Base-by-base conservation (phyloP, 306 rosid genomes). In the Inga oerstediana region DNA sequence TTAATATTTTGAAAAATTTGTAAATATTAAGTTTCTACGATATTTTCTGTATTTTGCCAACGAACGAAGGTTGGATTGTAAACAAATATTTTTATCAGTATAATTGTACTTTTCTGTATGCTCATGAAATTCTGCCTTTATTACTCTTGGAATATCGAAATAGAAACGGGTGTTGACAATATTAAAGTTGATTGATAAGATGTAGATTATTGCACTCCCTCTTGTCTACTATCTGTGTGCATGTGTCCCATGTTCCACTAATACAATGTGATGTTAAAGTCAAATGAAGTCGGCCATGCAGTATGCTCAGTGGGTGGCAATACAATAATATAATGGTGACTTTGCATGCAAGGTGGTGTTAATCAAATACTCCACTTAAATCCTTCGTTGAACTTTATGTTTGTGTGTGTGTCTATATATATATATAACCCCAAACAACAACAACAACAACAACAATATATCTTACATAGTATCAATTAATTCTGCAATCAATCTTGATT, bases 281-380 rank as follows among this genome's bases (percentile, higher is more conserved):
- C 79, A 70, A 84, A 71, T 61, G 71, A 84, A 67, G 84, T 65
- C 35, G 78, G 88, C 83, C 81, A 2, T 2, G 59, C 74, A 68
- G 71, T 76, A 3, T 30, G 49, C 84, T 66, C 48, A 39, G 32
- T 59, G 54, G 52, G 9, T 65, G 66, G 49, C 82, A 74, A 9
- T 24, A 22, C 10, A 59, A 9, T 10, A 9, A 8, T 59, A 58
- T n/a, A 58, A 58, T n/a, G 27, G 6, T 10, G 6, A n/a, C 32
- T 14, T 58, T 2, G 11, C 24, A 5, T 17, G 46, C 46, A 16
- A 54, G 61, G 92, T 90, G 93, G 85, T 61, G 65, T 71, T 85
- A 88, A 84, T 88, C 93, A 88, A 90, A 89, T 69, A 89, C 88
- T 86, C 93, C 87, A 85, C 35, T 87, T 10, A 86, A 76, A 69